Percentiles rank a stretch among this genome's conserved stretches.
Evolutionary conservation across 208 protist species (phyloP).

Genomic region (Crithidia sp.): DNA sequence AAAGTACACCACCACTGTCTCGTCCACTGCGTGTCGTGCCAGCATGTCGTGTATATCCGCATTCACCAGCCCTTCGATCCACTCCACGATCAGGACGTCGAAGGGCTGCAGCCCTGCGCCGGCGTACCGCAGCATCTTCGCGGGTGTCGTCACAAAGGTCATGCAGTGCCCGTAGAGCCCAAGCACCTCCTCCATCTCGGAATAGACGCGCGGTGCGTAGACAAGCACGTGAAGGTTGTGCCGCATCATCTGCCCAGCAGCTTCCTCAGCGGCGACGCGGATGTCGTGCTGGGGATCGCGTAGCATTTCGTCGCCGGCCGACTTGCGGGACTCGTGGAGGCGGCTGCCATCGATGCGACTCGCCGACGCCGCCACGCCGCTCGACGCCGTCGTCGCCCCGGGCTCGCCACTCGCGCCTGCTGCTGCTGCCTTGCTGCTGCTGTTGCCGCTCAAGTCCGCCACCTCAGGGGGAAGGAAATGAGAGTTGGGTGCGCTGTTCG

Average conservation of each 20-base stretch:
- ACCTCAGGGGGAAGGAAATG: background rate
- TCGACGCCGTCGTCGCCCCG: too few species aligned
- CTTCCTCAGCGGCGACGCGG: conserved; percentile 6
- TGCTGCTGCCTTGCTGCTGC: background rate
- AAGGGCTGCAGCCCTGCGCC: conserved; percentile 48
- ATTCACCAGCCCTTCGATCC: conserved; percentile 53
- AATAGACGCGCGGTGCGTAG: conserved; percentile 41
- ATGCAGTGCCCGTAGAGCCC: conserved; percentile 59
- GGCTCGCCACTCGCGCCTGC: background rate
- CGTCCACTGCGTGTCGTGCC: conserved; percentile 26
- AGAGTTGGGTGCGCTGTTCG: background rate
- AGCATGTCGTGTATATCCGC: conserved; percentile 47
- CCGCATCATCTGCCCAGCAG: conserved; percentile 19
- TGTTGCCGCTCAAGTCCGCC: background rate
- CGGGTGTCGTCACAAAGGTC: conserved; percentile 49
- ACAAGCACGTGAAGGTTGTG: conserved; percentile 60
- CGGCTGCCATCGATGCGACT: background rate
- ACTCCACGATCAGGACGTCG: conserved; percentile 76
- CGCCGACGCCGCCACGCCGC: background rate
- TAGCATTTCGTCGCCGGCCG: background rate
- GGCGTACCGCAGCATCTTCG: conserved; percentile 59
- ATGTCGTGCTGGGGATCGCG: background rate
- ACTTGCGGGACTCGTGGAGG: background rate
- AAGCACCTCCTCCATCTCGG: conserved; percentile 54
- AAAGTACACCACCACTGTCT: conserved; percentile 59